These are phyloP conservation scores for Rhodotorula glutinis DNA, from an alignment of 1,284 basidiomycete genomes.

Conservation along the genomic window DNA sequence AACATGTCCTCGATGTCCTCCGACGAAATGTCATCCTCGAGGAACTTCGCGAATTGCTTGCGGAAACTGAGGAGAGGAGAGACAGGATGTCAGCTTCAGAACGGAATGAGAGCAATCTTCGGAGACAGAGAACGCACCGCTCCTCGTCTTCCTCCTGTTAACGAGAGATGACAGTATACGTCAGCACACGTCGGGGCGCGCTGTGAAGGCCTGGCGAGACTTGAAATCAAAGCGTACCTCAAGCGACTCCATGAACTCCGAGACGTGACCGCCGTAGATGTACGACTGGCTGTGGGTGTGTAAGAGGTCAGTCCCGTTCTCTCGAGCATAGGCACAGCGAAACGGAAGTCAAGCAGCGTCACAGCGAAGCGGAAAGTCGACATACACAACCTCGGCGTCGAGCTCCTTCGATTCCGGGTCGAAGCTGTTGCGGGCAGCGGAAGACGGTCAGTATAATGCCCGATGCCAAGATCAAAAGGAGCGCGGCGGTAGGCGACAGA, in stretches of 20 bases:
- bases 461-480: not conserved
- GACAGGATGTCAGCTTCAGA: not conserved
- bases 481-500: no score
- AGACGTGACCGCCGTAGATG: slow-evolving; percentile 93
- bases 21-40: slow-evolving; percentile 90
- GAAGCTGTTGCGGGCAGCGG: slow-evolving; percentile 56
- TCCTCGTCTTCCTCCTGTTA: slow-evolving; percentile 73
- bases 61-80: slow-evolving; percentile 73
- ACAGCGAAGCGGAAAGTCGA: not conserved
- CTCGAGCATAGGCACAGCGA: no score
- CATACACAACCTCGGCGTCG: slow-evolving; percentile 68
- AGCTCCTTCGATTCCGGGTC: slow-evolving; percentile 92
- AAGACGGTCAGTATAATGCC: not conserved
- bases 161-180: no score
- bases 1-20: slow-evolving; percentile 98
- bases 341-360: not conserved
- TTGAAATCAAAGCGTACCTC: no score
- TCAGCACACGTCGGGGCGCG: no score
- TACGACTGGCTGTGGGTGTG: slow-evolving; percentile 67
- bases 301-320: no score
- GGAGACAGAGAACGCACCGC: slow-evolving; percentile 2
- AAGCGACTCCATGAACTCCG: slow-evolving; percentile 89
- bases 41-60: slow-evolving; percentile 91
- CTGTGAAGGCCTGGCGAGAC: no score
- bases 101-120: not conserved